Conservation (phyloP, 2,329 filamentous ascomycete species). For the Alternaria dauci region DNA sequence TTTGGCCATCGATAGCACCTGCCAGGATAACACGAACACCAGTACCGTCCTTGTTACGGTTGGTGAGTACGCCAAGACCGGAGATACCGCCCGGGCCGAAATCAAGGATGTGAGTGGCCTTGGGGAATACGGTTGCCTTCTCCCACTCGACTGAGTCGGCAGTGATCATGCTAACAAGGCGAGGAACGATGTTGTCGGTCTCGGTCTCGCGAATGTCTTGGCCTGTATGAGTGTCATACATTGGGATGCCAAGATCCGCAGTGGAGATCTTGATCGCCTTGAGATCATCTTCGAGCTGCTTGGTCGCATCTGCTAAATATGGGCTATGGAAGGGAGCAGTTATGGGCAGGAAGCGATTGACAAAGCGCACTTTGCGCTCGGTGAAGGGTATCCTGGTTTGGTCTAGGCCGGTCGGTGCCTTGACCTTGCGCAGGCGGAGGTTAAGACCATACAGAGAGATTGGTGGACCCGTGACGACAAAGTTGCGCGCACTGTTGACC, state of each 20-base stretch:
- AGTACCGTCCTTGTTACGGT: slow-evolving; percentile 98
- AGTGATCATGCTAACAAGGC: slow-evolving; percentile 90
- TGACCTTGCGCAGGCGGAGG: slow-evolving; percentile 92
- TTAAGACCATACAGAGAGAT: slow-evolving; percentile 97
- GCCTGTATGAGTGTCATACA: slow-evolving; percentile 82
- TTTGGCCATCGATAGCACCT: slow-evolving; percentile 89
- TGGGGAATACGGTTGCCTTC: slow-evolving; percentile 87
- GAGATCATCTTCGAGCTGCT: slow-evolving; percentile 85
- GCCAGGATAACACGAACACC: slow-evolving; percentile 96
- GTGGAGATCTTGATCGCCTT: slow-evolving; percentile 80
- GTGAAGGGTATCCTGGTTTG: slow-evolving; percentile 95
- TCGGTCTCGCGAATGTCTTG: slow-evolving; percentile 78
- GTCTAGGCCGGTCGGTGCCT: slow-evolving; percentile 95
- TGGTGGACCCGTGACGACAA: slow-evolving; percentile 95
- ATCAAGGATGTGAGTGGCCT: slow-evolving; percentile 92
- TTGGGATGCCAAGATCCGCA: slow-evolving; percentile 78
- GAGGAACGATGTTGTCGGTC: slow-evolving; percentile 80
- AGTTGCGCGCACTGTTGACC: slow-evolving; percentile 95
- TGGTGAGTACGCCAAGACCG: slow-evolving; percentile 92
- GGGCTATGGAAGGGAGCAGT: slow-evolving; percentile 98
- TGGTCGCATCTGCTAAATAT: slow-evolving; percentile 83
- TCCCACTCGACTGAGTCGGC: slow-evolving; percentile 96
- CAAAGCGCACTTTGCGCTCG: slow-evolving; percentile 94
- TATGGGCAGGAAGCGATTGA: slow-evolving; percentile 96
- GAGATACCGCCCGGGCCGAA: slow-evolving; percentile 98